These are phyloP conservation scores for Clarkia xantiana DNA, from an alignment of 345 rosid species.

Conservation along the genomic window DNA sequence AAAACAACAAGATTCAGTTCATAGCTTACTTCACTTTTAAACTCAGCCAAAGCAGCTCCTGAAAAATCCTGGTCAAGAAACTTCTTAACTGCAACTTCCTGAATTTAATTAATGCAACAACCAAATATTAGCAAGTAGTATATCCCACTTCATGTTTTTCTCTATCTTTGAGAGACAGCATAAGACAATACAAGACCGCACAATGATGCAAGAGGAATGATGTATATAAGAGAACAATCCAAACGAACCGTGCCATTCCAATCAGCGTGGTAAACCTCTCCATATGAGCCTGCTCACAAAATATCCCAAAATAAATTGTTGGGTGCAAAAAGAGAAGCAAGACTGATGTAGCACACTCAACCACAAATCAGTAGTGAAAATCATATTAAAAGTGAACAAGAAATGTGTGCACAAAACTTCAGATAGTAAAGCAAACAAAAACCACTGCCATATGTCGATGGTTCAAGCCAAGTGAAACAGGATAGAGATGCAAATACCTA, in stretches of 20 bases:
- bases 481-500: slow-evolving; percentile 40
- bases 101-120: slow-evolving; percentile 9
- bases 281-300: slow-evolving; percentile 70
- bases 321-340: slow-evolving; percentile 5
- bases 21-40: slow-evolving; percentile 88
- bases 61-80: slow-evolving; percentile 99
- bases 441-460: too few species aligned
- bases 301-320: too few species aligned
- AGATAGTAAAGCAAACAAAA: too few species aligned
- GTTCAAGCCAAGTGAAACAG: background rate
- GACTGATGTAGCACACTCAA: too few species aligned
- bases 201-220: slow-evolving; percentile 5
- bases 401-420: too few species aligned
- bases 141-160: too few species aligned
- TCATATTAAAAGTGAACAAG: background rate
- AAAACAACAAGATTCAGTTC: slow-evolving; percentile 1
- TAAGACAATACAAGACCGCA: background rate
- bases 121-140: background rate
- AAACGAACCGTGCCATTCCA: slow-evolving; percentile 90
- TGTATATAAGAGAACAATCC: background rate
- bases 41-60: slow-evolving; percentile 93
- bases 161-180: background rate
- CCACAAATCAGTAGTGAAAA: background rate
- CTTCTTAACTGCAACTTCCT: slow-evolving; percentile 99
- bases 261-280: slow-evolving; percentile 97